These are phyloP conservation scores for Verticillium longisporum DNA, from an alignment of 2,329 filamentous ascomycete genomes.

Conservation along the genomic window DNA sequence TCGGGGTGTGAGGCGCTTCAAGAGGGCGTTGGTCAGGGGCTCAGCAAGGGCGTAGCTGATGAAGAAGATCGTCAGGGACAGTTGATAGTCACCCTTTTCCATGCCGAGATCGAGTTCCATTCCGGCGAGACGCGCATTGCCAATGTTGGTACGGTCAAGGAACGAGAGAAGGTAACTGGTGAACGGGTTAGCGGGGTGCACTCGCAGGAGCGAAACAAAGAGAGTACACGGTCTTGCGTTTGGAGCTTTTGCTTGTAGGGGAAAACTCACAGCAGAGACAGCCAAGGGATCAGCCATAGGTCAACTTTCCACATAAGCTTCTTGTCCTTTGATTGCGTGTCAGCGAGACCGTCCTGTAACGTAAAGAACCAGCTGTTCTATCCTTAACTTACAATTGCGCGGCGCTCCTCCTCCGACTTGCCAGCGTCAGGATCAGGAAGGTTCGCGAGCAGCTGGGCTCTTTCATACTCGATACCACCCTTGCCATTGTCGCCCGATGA, in stretches of 20 bases:
- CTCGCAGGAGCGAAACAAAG: neutral
- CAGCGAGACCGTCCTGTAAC: too few relatives aligned
- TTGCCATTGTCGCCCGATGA: constrained; percentile 8
- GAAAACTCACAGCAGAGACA: constrained; percentile 17
- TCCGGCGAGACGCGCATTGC: constrained; percentile 18
- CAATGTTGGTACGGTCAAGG: constrained; percentile 19
- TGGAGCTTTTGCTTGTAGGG: too few relatives aligned
- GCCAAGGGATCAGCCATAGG: constrained; percentile 53
- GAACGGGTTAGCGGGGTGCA: neutral
- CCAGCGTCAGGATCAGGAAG: constrained; percentile 49
- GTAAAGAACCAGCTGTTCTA: neutral
- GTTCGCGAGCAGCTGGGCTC: constrained; percentile 17
- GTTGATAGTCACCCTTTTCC: constrained; percentile 49
- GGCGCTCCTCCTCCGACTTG: constrained; percentile 55
- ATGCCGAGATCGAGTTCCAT: constrained; percentile 16
- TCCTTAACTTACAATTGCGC: constrained; percentile 45
- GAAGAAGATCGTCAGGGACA: constrained; percentile 59
- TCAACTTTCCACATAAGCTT: constrained; percentile 58
- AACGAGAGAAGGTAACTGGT: constrained; percentile 18
- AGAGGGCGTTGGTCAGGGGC: constrained; percentile 55
- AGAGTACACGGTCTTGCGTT: neutral
- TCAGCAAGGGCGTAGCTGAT: constrained; percentile 62
- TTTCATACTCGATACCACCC: constrained; percentile 17
- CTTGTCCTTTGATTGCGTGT: constrained; percentile 40
- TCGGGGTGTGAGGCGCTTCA: constrained; percentile 57